Conservation (phyloP, 108 stramenopile species). For the Cyclotella baltica region DNA sequence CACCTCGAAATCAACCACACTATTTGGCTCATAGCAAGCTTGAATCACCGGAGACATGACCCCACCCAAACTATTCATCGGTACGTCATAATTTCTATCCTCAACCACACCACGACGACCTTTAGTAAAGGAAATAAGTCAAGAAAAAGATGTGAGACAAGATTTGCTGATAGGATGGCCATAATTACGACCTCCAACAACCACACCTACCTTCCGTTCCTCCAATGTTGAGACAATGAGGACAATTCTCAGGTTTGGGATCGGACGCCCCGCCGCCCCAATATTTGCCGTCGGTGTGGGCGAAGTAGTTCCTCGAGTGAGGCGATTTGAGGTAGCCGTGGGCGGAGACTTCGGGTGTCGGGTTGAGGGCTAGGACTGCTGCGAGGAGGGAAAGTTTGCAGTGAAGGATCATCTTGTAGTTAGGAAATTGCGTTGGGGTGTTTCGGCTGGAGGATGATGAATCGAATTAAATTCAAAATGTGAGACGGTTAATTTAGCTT, state of each 20-base stretch:
- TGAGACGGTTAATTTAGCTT: no score
- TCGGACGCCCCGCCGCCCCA: constrained; percentile 25
- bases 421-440: no score
- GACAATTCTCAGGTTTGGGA: constrained; percentile 30
- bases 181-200: constrained; percentile 45
- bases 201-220: constrained; percentile 52
- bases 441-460: no score
- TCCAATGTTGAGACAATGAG: constrained; percentile 51
- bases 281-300: constrained; percentile 29
- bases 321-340: constrained; percentile 54
- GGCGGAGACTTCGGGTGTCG: constrained; percentile 34
- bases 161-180: no score
- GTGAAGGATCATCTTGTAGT: no score
- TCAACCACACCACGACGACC: no score
- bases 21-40: constrained; percentile 48
- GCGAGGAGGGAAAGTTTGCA: no score
- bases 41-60: constrained; percentile 53
- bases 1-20: constrained; percentile 52
- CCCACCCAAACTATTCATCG: constrained; percentile 45
- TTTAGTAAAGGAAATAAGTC: no score
- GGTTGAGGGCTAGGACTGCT: no score
- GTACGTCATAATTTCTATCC: no score
- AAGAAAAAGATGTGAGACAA: no score
- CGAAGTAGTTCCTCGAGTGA: constrained; percentile 48
- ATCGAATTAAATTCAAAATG: no score